These are phyloP conservation scores for Rugonectria rugulosa DNA, from an alignment of 2,329 filamentous ascomycete species.

Conservation along the genomic window DNA sequence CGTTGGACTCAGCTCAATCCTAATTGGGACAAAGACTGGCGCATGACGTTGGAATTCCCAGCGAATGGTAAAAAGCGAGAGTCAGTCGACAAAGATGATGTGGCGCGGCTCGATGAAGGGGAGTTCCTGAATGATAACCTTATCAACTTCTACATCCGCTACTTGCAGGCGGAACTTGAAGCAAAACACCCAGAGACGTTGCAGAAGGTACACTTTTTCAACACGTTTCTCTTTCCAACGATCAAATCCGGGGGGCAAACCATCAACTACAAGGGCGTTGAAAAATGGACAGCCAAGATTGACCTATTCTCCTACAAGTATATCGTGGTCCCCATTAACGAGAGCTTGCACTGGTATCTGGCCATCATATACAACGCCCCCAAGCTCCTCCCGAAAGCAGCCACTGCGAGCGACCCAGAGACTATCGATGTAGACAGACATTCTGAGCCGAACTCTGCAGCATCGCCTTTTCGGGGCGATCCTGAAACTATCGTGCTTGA, in stretches of 20 bases:
- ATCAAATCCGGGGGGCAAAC: constrained; percentile 68
- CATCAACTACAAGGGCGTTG: constrained; percentile 86
- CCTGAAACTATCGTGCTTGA: constrained; percentile 37
- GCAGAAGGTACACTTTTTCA: constrained; percentile 83
- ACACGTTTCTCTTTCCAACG: constrained; percentile 88
- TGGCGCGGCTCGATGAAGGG: constrained; percentile 80
- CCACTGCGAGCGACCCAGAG: constrained; percentile 14
- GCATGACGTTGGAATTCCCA: constrained; percentile 68
- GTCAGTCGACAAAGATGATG: constrained; percentile 74
- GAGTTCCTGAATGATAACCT: constrained; percentile 94
- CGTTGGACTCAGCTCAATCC: constrained; percentile 61
- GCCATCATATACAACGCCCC: constrained; percentile 92
- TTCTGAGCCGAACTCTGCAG: constrained; percentile 9
- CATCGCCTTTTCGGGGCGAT: constrained; percentile 27
- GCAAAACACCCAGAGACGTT: constrained; percentile 61
- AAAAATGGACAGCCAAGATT: constrained; percentile 85
- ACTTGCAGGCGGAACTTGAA: constrained; percentile 69
- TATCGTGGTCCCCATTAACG: constrained; percentile 90
- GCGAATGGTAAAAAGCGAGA: constrained; percentile 65
- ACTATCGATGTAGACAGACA: constrained; percentile 26
- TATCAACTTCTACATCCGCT: constrained; percentile 85
- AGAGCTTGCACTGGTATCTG: constrained; percentile 89
- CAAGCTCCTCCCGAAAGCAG: constrained; percentile 56
- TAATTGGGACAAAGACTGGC: constrained; percentile 62
- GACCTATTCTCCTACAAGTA: constrained; percentile 89